These are phyloP conservation scores for Pneumocystis carinii DNA, from an alignment of 1,139 yeast genomes.

Conservation along the genomic window DNA sequence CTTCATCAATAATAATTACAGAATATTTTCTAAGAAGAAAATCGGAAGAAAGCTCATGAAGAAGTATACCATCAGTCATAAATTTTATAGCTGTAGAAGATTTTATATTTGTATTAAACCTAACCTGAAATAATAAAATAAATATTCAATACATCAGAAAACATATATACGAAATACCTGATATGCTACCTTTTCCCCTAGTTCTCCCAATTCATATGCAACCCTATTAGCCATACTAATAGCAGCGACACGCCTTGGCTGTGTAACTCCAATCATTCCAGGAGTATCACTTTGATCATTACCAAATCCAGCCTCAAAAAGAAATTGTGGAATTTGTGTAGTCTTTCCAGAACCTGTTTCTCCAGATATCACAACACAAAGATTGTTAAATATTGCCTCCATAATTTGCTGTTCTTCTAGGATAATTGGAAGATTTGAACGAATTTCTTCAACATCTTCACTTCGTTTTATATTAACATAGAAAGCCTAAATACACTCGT, in stretches of 20 bases:
- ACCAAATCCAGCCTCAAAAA: slow-evolving; percentile 83
- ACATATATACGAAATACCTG: slow-evolving; percentile 28
- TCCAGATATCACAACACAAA: slow-evolving; percentile 84
- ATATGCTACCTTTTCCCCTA: slow-evolving; percentile 64
- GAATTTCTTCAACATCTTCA: slow-evolving; percentile 45
- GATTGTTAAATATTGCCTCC: slow-evolving; percentile 93
- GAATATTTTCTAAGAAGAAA: slow-evolving; percentile 69
- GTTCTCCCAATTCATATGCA: slow-evolving; percentile 63
- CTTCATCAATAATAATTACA: slow-evolving; percentile 82
- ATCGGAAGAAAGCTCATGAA: slow-evolving; percentile 85
- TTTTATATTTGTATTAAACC: slow-evolving; percentile 68
- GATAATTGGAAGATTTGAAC: slow-evolving; percentile 72
- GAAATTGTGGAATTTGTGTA: slow-evolving; percentile 88
- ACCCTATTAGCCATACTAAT: slow-evolving; percentile 94
- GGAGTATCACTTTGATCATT: slow-evolving; percentile 48
- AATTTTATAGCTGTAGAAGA: slow-evolving; percentile 71
- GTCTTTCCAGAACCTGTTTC: slow-evolving; percentile 98
- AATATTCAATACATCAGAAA: neutral
- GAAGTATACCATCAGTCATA: slow-evolving; percentile 96
- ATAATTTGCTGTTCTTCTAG: slow-evolving; percentile 83
- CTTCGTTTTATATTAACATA: slow-evolving; percentile 54
- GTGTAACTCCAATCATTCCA: slow-evolving; percentile 92
- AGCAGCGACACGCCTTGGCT: slow-evolving; percentile 97
- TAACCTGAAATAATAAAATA: slow-evolving; percentile 26
- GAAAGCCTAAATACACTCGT: slow-evolving; percentile 44